Conservation (phyloP, 1,284 basidiomycete genomes). For the Cryptococcus floricola region DNA sequence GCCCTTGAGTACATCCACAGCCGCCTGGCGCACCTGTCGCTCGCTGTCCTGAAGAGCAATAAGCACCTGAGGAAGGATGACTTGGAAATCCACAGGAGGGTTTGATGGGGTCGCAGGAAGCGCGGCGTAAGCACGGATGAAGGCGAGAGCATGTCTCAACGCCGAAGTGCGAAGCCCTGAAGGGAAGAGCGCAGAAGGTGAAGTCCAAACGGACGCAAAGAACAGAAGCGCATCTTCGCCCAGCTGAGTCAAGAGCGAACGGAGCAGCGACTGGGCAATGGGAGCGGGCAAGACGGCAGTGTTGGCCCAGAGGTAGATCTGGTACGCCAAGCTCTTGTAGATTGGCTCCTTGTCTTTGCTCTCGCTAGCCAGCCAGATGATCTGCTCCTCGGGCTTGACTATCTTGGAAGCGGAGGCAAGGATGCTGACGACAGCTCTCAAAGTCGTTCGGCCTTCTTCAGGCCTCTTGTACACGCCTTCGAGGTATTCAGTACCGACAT, state of each 20-base stretch:
- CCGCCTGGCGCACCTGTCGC: constrained; percentile 58
- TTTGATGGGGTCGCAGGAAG: constrained; percentile 6
- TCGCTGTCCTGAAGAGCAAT: constrained; percentile 60
- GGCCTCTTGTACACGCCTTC: constrained; percentile 35
- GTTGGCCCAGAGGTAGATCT: constrained; percentile 63
- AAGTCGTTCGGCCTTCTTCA: constrained; percentile 27
- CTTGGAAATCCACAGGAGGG: constrained; percentile 67
- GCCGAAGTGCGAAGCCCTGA: constrained; percentile 61
- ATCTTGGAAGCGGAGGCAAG: constrained; percentile 29
- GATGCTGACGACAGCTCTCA: constrained; percentile 31
- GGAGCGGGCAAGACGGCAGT: constrained; percentile 48
- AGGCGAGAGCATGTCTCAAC: constrained; percentile 68
- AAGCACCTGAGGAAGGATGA: constrained; percentile 71
- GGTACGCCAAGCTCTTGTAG: constrained; percentile 17
- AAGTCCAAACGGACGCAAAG: constrained; percentile 66
- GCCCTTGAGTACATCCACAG: constrained; percentile 60
- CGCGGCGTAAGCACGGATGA: constrained; percentile 54
- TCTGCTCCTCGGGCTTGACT: constrained; percentile 5
- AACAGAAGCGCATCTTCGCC: constrained; percentile 73
- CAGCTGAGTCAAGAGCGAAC: constrained; percentile 64
- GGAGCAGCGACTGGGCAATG: constrained; percentile 60
- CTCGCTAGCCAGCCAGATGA: constrained; percentile 26
- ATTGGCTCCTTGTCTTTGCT: constrained; percentile 1
- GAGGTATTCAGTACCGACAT: constrained; percentile 9
- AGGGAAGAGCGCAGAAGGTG: constrained; percentile 28